Conservation (phyloP, 2,329 filamentous ascomycete genomes). For the Neopestalotiopsis rosae region DNA sequence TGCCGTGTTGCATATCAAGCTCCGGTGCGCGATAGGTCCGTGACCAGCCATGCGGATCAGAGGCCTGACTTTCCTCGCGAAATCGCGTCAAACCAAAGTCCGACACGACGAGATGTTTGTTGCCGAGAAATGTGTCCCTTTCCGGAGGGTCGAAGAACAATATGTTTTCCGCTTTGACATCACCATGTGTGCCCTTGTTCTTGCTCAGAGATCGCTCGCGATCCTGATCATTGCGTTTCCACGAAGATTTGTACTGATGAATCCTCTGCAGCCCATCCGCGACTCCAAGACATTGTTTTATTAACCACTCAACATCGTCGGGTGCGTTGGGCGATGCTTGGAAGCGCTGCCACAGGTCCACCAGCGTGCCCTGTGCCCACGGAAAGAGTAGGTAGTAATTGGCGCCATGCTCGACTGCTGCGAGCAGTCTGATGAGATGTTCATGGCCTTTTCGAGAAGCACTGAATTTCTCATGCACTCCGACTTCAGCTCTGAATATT, state of each 20-base stretch:
- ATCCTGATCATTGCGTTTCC: conserved; percentile 11
- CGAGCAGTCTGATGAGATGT: conserved; percentile 23
- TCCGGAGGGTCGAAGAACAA: neutral
- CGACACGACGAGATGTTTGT: neutral
- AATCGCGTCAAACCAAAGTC: conserved; percentile 4
- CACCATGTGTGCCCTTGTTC: neutral
- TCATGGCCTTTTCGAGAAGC: conserved; percentile 16
- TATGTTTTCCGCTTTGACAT: neutral
- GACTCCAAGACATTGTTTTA: conserved; percentile 22
- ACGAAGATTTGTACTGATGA: conserved; percentile 14
- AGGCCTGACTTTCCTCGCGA: neutral
- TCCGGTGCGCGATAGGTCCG: neutral
- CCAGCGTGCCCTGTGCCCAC: conserved; percentile 21
- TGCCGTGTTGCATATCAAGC: neutral
- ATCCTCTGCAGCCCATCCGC: conserved; percentile 22
- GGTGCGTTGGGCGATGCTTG: neutral
- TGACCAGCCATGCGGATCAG: neutral
- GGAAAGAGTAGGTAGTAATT: conserved; percentile 25
- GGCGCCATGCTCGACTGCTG: conserved; percentile 21
- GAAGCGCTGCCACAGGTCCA: conserved; percentile 22
- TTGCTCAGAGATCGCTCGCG: neutral
- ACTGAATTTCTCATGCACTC: conserved; percentile 21
- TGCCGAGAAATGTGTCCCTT: neutral
- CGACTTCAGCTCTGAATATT: conserved; percentile 20
- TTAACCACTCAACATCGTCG: conserved; percentile 18